phyloP scores from a whole-genome alignment of 805 yeast species.

The Maudiozyma pseudohumilis region DNA sequence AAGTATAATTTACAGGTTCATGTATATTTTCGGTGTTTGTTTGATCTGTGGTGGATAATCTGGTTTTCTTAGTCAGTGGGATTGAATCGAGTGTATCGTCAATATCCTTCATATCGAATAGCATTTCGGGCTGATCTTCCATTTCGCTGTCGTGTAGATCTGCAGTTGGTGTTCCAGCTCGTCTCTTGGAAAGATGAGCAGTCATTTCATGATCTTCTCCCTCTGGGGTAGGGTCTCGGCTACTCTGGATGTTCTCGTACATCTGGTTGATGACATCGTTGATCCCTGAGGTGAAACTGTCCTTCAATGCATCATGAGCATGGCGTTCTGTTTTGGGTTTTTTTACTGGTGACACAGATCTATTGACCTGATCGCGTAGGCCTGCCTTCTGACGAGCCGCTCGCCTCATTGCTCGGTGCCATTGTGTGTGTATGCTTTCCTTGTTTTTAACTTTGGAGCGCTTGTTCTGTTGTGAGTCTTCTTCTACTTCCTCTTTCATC shows the following conservation, averaged over 20 bases:
- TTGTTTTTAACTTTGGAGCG: too few relatives aligned
- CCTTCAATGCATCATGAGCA: conserved; percentile 4
- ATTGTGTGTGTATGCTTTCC: conserved; percentile 7
- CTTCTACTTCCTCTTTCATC: too few relatives aligned
- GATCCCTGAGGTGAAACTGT: conserved; percentile 1
- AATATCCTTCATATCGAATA: conserved; percentile 20
- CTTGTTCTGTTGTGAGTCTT: too few relatives aligned
- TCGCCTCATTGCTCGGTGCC: conserved; percentile 14
- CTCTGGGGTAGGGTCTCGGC: not conserved
- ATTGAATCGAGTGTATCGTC: conserved; percentile 17
- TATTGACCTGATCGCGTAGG: conserved; percentile 9
- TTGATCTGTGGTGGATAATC: conserved; percentile 1
- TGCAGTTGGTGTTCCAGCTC: conserved; percentile 7
- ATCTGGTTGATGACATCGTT: conserved; percentile 1
- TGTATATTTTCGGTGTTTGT: conserved; percentile 12
- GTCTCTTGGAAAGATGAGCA: conserved; percentile 1
- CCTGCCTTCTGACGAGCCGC: conserved; percentile 18
- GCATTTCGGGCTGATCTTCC: conserved; percentile 6
- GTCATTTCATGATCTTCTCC: not conserved
- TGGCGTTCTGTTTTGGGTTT: too few relatives aligned
- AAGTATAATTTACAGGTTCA: conserved; percentile 22
- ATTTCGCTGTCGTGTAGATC: not conserved
- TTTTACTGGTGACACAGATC: conserved; percentile 22
- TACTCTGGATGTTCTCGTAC: not conserved
- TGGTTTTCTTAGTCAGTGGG: conserved; percentile 7